phyloP scores from a whole-genome alignment of 1,284 basidiomycete genomes.

The Puccinia novopanici region DNA sequence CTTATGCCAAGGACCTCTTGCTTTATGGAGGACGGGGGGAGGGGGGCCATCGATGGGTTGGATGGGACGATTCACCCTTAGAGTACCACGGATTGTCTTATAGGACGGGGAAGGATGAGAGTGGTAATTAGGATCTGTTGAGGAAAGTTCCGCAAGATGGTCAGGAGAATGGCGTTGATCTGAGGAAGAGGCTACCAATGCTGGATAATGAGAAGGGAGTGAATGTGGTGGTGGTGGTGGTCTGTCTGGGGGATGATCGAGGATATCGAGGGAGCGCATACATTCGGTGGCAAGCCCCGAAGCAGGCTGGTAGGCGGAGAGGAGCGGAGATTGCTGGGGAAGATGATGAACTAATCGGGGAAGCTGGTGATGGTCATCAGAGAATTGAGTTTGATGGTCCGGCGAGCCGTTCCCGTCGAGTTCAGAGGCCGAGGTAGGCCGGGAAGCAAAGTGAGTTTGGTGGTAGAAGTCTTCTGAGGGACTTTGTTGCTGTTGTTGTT shows the following conservation, averaged over 20 bases:
- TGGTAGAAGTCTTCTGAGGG: conserved; percentile 14
- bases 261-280: conserved; percentile 24
- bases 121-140: not conserved
- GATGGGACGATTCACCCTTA: conserved; percentile 1
- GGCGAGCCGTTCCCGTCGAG: not conserved
- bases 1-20: conserved; percentile 48
- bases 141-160: not conserved
- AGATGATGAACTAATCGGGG: not conserved
- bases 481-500: no score
- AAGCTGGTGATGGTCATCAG: not conserved
- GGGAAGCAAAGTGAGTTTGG: not conserved
- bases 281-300: conserved; percentile 1
- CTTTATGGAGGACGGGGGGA: conserved; percentile 11
- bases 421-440: not conserved
- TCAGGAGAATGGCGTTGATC: not conserved
- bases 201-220: not conserved
- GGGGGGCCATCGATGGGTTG: conserved; percentile 38
- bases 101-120: not conserved
- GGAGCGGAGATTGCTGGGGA: not conserved
- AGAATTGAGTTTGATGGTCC: no score
- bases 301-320: not conserved
- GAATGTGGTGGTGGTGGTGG: not conserved
- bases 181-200: not conserved
- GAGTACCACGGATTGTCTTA: conserved; percentile 4
- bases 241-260: conserved; percentile 2